Conservation (phyloP, 148 eudicot genomes). For the Camellia granthamiana region DNA sequence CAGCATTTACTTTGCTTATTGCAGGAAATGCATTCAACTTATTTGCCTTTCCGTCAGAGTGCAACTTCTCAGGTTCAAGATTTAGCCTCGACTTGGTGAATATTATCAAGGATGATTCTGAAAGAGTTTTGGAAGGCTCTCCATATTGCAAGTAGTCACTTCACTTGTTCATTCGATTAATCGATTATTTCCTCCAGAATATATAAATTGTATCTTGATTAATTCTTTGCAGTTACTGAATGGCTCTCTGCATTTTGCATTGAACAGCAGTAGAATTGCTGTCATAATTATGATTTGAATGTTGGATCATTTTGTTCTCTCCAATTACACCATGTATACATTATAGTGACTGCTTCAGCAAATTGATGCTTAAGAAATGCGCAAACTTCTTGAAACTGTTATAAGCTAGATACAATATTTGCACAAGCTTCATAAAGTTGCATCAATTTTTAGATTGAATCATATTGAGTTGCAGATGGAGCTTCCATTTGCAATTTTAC, state of each 20-base stretch:
- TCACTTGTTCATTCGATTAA: not conserved
- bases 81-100: constrained; percentile 73
- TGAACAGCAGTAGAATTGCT: too few species aligned
- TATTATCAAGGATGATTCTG: constrained; percentile 54
- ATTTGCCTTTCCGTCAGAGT: constrained; percentile 98
- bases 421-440: not conserved
- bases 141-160: constrained; percentile 49
- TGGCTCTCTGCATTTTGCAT: too few species aligned
- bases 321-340: too few species aligned
- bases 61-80: constrained; percentile 89
- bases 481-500: not conserved
- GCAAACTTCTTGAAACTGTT: too few species aligned
- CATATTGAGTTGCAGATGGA: not conserved
- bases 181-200: not conserved
- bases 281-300: too few species aligned
- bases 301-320: too few species aligned
- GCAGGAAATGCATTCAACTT: constrained; percentile 65
- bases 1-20: not conserved
- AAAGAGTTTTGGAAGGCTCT: constrained; percentile 45
- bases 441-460: not conserved
- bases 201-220: too few species aligned
- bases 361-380: too few species aligned
- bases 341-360: too few species aligned
- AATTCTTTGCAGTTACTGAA: too few species aligned
- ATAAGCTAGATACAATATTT: too few species aligned